These are phyloP conservation scores for Balansia obtecta DNA, from an alignment of 2,329 filamentous ascomycete species.

Conservation along the genomic window DNA sequence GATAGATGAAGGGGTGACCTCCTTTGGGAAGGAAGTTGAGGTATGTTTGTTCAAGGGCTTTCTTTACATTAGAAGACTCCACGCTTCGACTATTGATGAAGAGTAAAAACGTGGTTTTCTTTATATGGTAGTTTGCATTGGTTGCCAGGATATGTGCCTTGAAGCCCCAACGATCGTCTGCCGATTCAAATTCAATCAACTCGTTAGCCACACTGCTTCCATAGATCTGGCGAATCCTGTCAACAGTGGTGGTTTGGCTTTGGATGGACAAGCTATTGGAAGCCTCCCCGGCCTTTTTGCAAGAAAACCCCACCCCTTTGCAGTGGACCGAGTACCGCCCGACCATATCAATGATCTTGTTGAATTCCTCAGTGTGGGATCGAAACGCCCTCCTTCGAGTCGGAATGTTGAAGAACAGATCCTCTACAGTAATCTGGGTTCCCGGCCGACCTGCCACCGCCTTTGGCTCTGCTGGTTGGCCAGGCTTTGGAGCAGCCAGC, in stretches of 20 bases:
- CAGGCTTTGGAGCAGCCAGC: constrained; percentile 72
- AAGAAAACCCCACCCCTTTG: constrained; percentile 81
- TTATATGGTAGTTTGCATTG: constrained; percentile 90
- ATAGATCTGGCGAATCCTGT: constrained; percentile 85
- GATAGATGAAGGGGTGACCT: constrained; percentile 85
- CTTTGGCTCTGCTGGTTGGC: constrained; percentile 75
- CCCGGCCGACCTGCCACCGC: constrained; percentile 77
- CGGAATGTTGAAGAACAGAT: constrained; percentile 93
- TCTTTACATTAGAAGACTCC: constrained; percentile 78
- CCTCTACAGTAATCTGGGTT: constrained; percentile 92
- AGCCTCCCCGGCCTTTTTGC: constrained; percentile 89
- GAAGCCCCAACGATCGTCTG: constrained; percentile 73
- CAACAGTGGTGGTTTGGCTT: constrained; percentile 55
- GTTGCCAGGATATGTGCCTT: constrained; percentile 69
- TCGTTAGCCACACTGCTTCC: constrained; percentile 78
- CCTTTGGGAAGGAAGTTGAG: constrained; percentile 80
- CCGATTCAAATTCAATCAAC: constrained; percentile 60
- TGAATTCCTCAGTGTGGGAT: constrained; percentile 86
- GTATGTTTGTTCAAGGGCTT: constrained; percentile 85
- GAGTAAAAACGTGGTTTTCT: constrained; percentile 73
- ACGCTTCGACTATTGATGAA: constrained; percentile 97
- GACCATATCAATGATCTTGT: constrained; percentile 92
- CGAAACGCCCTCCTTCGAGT: constrained; percentile 81
- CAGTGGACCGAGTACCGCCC: constrained; percentile 92
- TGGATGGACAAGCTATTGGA: constrained; percentile 72